These are phyloP conservation scores for Stephanodiscus triporus DNA, from an alignment of 108 stramenopile species.

Conservation along the genomic window DNA sequence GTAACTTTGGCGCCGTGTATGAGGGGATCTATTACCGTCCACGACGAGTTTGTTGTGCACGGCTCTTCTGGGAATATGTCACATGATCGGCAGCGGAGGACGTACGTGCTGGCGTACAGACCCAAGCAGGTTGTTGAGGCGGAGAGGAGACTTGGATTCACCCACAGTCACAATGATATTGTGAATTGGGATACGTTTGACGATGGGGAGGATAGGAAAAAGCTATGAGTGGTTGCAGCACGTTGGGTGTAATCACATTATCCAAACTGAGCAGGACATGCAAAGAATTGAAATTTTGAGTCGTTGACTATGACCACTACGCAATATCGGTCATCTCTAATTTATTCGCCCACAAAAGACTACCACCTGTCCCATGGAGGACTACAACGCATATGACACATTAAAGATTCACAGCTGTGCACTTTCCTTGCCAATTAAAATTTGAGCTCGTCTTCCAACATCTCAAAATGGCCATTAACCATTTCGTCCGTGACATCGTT, in stretches of 20 bases:
- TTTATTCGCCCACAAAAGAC: too few relatives aligned
- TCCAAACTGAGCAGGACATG: background rate
- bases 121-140: conserved; percentile 49
- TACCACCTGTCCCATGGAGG: too few relatives aligned
- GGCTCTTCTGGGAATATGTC: conserved; percentile 60
- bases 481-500: conserved; percentile 60
- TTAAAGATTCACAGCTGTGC: conserved; percentile 19
- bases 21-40: conserved; percentile 59
- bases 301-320: background rate
- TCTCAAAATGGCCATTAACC: conserved; percentile 69
- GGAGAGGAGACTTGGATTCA: conserved; percentile 66
- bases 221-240: conserved; percentile 2
- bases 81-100: conserved; percentile 49
- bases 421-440: conserved; percentile 18
- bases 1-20: conserved; percentile 49
- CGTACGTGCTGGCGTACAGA: conserved; percentile 72
- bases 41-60: conserved; percentile 72
- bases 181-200: conserved; percentile 74
- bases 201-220: conserved; percentile 39
- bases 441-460: conserved; percentile 52
- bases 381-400: background rate
- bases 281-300: background rate
- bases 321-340: too few relatives aligned
- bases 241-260: background rate
- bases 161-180: conserved; percentile 69